A percentile compares a stretch with the other conserved stretches of the same genome.
Conservation (phyloP, 306 rosid species). For the Ormosia semicastrata region DNA sequence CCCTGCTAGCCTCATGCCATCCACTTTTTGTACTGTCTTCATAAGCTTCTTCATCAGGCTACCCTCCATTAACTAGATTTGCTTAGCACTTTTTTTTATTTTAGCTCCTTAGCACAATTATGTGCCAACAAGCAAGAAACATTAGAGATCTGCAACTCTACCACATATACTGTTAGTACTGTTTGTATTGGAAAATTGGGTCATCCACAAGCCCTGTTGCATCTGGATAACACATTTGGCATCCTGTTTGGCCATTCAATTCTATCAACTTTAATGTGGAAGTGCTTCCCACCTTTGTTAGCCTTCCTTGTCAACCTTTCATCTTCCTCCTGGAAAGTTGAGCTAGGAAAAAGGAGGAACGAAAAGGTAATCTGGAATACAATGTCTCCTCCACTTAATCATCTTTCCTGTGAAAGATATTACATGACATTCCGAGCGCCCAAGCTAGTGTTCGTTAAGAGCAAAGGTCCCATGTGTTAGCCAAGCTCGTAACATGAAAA, state of each 20-base stretch:
- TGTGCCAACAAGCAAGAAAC: neutral
- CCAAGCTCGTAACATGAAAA: conserved; percentile 27
- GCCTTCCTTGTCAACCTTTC: neutral
- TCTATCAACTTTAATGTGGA: conserved; percentile 15
- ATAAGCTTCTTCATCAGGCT: conserved; percentile 1
- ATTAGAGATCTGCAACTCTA: neutral
- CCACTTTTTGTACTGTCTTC: conserved; percentile 8
- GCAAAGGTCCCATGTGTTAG: conserved; percentile 34
- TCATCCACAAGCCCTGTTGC: conserved; percentile 18
- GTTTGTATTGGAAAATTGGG: conserved; percentile 37
- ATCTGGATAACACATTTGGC: neutral
- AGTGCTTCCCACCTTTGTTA: conserved; percentile 33
- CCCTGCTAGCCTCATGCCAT: conserved; percentile 10
- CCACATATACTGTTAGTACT: conserved; percentile 6
- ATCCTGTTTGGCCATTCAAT: neutral
- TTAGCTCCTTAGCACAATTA: neutral
- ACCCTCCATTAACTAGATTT: conserved; percentile 6
- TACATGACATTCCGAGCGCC: conserved; percentile 15
- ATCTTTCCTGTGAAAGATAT: neutral
- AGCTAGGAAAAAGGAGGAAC: neutral
- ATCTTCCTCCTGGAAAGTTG: conserved; percentile 4
- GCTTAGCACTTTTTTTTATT: neutral
- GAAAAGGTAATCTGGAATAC: neutral
- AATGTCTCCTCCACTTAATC: conserved; percentile 8
- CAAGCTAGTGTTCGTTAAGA: neutral